Base-by-base conservation (phyloP, 2,329 filamentous ascomycete species). In the Fonsecaea pugnacius region DNA sequence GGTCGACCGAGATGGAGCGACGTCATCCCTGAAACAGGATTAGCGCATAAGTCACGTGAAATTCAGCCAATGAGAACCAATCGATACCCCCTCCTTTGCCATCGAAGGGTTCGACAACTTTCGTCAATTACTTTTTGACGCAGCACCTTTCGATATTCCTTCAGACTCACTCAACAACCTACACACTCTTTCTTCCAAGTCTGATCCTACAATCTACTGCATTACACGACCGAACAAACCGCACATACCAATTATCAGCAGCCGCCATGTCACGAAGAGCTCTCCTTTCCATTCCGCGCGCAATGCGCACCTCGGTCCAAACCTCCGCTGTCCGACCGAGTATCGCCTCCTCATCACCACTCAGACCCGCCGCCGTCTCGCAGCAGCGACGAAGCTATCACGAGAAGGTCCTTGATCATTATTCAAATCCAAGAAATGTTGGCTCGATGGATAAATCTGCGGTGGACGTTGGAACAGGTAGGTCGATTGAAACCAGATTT, bases 331-430 rank as follows among this genome's bases (percentile, higher is more conserved):
- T 79, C 72, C 76, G 83, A 69, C 79, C 84, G 67, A 78, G 78
- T 73, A 78, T 84, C 73, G 70, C 75, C 64, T 68, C 67, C 64
- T 72, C 81, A 70, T 74, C 76, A 74, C 73, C 78, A 71, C 74
- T 78, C 69, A 75, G 79, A 72, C 75, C 78, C 70, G 72, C 78
- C 69, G 68, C 75, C 67, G 69, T 72, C 64, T 69, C 73, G 70
- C 72, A 76, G 64, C 74, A 70, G 57, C 58, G 68, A 76, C 77
- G 86, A 71, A 78, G 78, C 68, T 89, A 89, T 75, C 87, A 89
- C 73, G 87, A 89, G 77, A 89, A 89, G 83, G 87, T 91, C 70
- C 84, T 96, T 70, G 91, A 96, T 77, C 91, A 94, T 80, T 94
- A 94, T 81, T 90, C 86, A 77, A 85, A 85, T 72, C 90, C 90